These are phyloP conservation scores for Rhizomucor pusillus DNA, from an alignment of 371 early-diverging fungal species.

Conservation along the genomic window DNA sequence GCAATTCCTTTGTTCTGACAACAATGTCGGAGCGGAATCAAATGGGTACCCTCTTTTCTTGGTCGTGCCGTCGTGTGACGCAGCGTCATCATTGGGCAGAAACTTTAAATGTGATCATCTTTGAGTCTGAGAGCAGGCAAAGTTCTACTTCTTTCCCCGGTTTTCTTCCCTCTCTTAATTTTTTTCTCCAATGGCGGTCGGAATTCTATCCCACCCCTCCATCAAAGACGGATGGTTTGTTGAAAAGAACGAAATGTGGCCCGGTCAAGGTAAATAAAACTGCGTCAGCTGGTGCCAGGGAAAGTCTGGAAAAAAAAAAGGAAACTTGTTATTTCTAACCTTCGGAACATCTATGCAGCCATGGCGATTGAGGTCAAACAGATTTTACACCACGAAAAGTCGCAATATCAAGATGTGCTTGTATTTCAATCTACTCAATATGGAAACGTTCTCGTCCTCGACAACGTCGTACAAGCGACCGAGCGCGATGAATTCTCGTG, in stretches of 20 bases:
- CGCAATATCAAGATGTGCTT: conserved; percentile 94
- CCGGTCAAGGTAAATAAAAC: conserved; percentile 82
- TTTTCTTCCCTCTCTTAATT: conserved; percentile 7
- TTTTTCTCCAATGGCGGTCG: conserved; percentile 37
- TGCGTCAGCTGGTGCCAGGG: not conserved
- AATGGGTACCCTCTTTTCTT: too few relatives aligned
- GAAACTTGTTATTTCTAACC: not conserved
- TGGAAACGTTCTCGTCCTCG: conserved; percentile 95
- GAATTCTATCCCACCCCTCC: conserved; percentile 82
- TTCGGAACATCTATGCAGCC: too few relatives aligned
- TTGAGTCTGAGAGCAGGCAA: too few relatives aligned
- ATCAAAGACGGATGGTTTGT: conserved; percentile 95
- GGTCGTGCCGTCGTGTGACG: too few relatives aligned
- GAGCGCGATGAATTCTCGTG: conserved; percentile 97
- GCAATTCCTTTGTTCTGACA: too few relatives aligned
- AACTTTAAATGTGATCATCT: too few relatives aligned
- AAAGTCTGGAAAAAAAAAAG: not conserved
- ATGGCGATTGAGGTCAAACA: conserved; percentile 93
- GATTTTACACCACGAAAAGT: conserved; percentile 91
- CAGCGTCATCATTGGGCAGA: too few relatives aligned
- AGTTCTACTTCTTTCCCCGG: conserved; percentile 3
- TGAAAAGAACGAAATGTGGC: conserved; percentile 93
- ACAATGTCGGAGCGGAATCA: too few relatives aligned
- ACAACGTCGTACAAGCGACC: conserved; percentile 96
- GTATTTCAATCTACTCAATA: conserved; percentile 92